These are phyloP conservation scores for Candida anglica DNA, from an alignment of 805 yeast genomes.

Conservation along the genomic window DNA sequence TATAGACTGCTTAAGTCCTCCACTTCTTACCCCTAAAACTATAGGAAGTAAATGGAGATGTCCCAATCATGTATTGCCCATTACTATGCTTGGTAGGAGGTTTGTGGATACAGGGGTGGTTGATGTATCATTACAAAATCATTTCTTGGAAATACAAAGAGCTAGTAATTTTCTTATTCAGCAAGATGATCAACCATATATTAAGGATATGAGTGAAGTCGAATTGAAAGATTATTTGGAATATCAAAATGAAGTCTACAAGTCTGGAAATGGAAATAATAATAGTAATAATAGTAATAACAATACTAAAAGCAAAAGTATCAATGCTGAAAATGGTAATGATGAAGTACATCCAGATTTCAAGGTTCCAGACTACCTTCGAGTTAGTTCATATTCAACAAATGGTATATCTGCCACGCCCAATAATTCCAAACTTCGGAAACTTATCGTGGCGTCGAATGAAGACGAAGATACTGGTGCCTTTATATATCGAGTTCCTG, in stretches of 20 bases:
- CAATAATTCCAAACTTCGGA: slow-evolving; percentile 8
- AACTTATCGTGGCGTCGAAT: background rate
- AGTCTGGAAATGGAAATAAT: slow-evolving; percentile 4
- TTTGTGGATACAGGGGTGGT: slow-evolving; percentile 48
- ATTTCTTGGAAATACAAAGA: slow-evolving; percentile 27
- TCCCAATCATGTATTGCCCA: slow-evolving; percentile 71
- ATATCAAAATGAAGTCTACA: slow-evolving; percentile 21
- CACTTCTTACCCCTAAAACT: slow-evolving; percentile 67
- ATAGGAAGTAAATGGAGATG: slow-evolving; percentile 85
- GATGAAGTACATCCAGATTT: slow-evolving; percentile 19
- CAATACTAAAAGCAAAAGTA: slow-evolving; percentile 9
- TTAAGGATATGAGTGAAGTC: slow-evolving; percentile 13
- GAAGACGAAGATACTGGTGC: slow-evolving; percentile 14
- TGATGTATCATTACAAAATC: slow-evolving; percentile 45
- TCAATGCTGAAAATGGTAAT: slow-evolving; percentile 13
- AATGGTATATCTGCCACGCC: slow-evolving; percentile 18
- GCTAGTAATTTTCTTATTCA: slow-evolving; percentile 28
- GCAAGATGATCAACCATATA: slow-evolving; percentile 29
- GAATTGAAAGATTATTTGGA: slow-evolving; percentile 26
- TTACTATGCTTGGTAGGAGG: slow-evolving; percentile 42
- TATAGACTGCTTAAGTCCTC: slow-evolving; percentile 78
- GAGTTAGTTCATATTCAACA: slow-evolving; percentile 13
- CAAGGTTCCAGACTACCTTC: slow-evolving; percentile 27
- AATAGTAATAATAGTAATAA: background rate
- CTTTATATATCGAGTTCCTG: slow-evolving; percentile 62